Evolutionary conservation across 139 green algal genomes (phyloP).

Genomic region (Deuterostichococcus epilithicus): DNA sequence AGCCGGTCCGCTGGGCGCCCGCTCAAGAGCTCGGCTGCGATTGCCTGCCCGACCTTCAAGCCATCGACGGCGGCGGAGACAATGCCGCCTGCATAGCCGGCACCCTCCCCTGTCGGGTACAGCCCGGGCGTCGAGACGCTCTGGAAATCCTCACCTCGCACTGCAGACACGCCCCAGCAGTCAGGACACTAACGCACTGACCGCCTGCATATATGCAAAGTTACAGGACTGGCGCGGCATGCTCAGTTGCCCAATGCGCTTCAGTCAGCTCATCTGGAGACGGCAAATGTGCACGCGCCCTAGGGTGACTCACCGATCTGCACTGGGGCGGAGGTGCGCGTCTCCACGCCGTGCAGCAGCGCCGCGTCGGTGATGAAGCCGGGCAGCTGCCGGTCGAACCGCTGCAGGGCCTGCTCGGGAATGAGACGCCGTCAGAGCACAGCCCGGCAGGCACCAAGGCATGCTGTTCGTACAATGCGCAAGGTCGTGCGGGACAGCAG

Average conservation of each 20-base stretch:
- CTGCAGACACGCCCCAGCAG: background rate
- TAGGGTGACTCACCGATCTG: constrained; percentile 13
- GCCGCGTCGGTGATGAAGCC: constrained; percentile 50
- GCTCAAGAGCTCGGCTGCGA: constrained; percentile 27
- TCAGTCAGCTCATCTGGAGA: background rate
- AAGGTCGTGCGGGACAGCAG: constrained; percentile 20
- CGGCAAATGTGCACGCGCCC: background rate
- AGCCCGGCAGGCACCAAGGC: background rate
- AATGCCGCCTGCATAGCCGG: constrained; percentile 85
- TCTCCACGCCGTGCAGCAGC: constrained; percentile 74
- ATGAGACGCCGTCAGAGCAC: background rate
- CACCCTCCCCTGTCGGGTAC: constrained; percentile 76
- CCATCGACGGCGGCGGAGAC: constrained; percentile 80
- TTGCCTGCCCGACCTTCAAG: constrained; percentile 32
- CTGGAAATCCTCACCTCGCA: constrained; percentile 16
- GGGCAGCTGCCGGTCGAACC: constrained; percentile 49
- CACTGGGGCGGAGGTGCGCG: constrained; percentile 71
- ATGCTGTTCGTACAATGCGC: background rate
- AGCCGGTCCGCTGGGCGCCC: no score
- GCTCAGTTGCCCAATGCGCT: background rate
- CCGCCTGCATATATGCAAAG: no score
- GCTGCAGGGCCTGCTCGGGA: constrained; percentile 30
- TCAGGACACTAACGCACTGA: no score
- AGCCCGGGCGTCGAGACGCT: constrained; percentile 50
- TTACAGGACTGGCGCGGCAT: background rate